Evolutionary conservation across 352 stramenopile genomes (phyloP).

Genomic region (Phytophthora cajani): DNA sequence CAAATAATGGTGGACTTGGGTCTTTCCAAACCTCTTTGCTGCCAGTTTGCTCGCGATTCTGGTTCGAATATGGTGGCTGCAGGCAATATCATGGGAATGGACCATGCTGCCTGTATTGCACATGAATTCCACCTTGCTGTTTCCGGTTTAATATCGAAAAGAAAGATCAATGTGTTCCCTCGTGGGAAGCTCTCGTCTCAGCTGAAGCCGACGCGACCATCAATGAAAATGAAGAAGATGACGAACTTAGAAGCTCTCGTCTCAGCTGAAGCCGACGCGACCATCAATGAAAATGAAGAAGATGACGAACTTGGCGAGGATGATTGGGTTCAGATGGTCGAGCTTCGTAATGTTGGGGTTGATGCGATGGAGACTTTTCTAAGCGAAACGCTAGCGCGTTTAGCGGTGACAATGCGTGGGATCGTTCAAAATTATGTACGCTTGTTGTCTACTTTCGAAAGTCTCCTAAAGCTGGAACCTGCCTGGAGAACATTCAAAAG

Average conservation of each 20-base stretch:
- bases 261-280: neutral
- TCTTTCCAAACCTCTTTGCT: neutral
- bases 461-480: conserved; percentile 18
- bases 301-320: conserved; percentile 8
- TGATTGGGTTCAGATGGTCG: conserved; percentile 5
- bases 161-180: neutral
- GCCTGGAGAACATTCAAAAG: conserved; percentile 1
- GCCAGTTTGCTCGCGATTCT: conserved; percentile 8
- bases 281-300: conserved; percentile 7
- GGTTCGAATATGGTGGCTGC: conserved; percentile 17
- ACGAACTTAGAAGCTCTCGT: conserved; percentile 4
- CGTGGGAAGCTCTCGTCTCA: conserved; percentile 1
- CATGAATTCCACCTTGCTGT: conserved; percentile 20
- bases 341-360: neutral
- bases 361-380: conserved; percentile 9
- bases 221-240: conserved; percentile 14
- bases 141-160: neutral
- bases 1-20: conserved; percentile 9
- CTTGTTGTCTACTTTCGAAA: conserved; percentile 23
- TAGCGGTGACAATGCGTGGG: conserved; percentile 1
- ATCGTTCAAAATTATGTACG: conserved; percentile 18
- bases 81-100: conserved; percentile 1
- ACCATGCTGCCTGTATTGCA: conserved; percentile 14
- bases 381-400: neutral
- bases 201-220: neutral